phyloP scores from a whole-genome alignment of 345 rosid genomes.

The Eucalyptus sp. region DNA sequence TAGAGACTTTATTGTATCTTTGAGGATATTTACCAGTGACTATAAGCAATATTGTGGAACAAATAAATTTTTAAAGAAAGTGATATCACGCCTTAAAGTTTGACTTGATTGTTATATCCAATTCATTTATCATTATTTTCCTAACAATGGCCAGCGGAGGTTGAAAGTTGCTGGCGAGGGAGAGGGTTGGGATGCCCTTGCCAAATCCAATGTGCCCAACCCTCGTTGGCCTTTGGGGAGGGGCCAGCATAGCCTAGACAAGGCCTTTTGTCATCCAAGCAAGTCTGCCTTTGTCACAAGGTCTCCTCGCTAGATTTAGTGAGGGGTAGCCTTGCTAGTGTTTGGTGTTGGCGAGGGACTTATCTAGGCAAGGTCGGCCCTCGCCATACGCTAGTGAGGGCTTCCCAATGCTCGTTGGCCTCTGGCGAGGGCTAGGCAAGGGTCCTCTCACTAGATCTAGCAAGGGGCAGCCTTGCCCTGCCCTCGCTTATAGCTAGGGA shows the following conservation, averaged over 20 bases:
- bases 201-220: accelerated
- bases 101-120: accelerated
- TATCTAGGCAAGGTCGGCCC: accelerated
- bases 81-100: accelerated
- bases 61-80: too few species aligned
- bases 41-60: accelerated
- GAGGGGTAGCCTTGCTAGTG: accelerated
- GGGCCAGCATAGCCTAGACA: accelerated
- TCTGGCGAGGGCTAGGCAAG: accelerated
- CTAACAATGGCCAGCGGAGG: accelerated
- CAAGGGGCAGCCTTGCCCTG: accelerated
- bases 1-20: accelerated
- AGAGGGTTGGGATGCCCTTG: too few species aligned
- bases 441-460: accelerated
- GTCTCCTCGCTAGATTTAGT: too few species aligned
- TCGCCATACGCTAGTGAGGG: accelerated
- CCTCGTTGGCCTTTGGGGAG: accelerated
- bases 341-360: accelerated
- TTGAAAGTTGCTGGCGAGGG: accelerated
- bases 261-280: accelerated
- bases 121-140: too few species aligned
- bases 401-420: accelerated
- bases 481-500: accelerated
- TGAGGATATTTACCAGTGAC: accelerated
- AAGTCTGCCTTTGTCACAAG: accelerated